Base-by-base conservation (phyloP, 2,329 filamentous ascomycete genomes). In the Emergomyces africanus region DNA sequence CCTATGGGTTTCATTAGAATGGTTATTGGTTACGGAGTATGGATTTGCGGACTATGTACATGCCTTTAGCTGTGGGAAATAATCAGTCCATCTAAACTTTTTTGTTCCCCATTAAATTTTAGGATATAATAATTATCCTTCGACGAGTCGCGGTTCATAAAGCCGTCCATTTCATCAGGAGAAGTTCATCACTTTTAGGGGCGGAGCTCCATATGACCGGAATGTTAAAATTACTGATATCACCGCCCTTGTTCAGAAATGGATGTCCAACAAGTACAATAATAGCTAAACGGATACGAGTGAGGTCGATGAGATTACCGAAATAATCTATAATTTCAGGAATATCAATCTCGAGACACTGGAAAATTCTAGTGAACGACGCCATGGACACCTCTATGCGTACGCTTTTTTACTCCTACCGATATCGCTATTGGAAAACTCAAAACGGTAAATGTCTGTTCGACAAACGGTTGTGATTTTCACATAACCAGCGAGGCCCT, bases 331-430 rank as follows among this genome's bases (percentile, higher is more conserved):
- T 5, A 28, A 35, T 15, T 3, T n/a, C 20, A 28, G 60, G 30
- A 20, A 60, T 5, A 53, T 60, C 44, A 62, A 62, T 25, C 33
- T 68, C n/a, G 33, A 50, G 6, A 66, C 57, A 4, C 41, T 69
- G 15, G 67, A 69, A 28, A 69, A n/a, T 69, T 30, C 57, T 64
- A n/a, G 65, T 68, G 39, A 67, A 68, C 39, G 66, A 68, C 25
- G 64, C 66, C 1, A 61, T 67, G 1, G 65, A 67, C 37, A 62
- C 65, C 0, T 63, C 68, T 57, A 57, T 39, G 57, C 64, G 65
- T 5, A 66, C 69, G 62, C 33, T 53, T 1, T n/a, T 10, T 65
- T 1, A 61, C 63, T 1, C 58, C 67, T 18, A 61, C 64, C 0
- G 65, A 66, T 60, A 37, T 66, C 2, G 42, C 67, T 2, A 51